phyloP scores from a whole-genome alignment of 208 protist species.

The Leishmania major region DNA sequence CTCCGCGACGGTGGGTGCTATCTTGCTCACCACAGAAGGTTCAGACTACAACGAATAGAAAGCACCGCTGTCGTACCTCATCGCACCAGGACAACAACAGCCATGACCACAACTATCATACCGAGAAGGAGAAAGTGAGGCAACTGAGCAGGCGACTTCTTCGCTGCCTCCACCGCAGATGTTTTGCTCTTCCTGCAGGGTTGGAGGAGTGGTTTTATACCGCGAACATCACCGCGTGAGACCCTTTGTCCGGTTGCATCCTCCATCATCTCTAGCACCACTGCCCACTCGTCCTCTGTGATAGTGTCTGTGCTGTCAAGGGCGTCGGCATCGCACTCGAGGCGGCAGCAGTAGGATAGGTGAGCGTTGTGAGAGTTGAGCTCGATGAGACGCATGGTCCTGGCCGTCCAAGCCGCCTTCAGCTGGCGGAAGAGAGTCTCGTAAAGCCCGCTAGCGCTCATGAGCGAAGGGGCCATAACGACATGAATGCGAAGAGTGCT shows the following conservation, averaged over 20 bases:
- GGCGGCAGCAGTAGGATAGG: slow-evolving; percentile 34
- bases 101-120: not conserved
- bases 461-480: slow-evolving; percentile 17
- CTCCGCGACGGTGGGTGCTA: not conserved
- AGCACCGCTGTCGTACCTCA: slow-evolving; percentile 1
- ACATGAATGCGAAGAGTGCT: slow-evolving; percentile 21
- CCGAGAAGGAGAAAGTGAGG: not conserved
- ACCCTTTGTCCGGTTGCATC: slow-evolving; percentile 45
- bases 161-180: not conserved
- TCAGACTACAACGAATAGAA: not conserved
- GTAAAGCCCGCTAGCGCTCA: slow-evolving; percentile 25
- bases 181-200: not conserved
- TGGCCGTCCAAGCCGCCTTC: slow-evolving; percentile 6
- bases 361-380: slow-evolving; percentile 35
- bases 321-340: not conserved
- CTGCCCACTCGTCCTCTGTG: slow-evolving; percentile 21
- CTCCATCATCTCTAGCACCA: slow-evolving; percentile 55
- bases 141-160: not conserved
- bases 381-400: slow-evolving; percentile 29
- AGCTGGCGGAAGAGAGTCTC: slow-evolving; percentile 24
- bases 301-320: not conserved
- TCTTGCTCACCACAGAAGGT: not conserved
- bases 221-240: slow-evolving; percentile 20
- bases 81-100: slow-evolving; percentile 1
- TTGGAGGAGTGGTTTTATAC: not conserved